A percentile compares a stretch with the other conserved stretches of the same genome.
Conservation (phyloP, 805 yeast genomes). For the Ogataea ganodermae region DNA sequence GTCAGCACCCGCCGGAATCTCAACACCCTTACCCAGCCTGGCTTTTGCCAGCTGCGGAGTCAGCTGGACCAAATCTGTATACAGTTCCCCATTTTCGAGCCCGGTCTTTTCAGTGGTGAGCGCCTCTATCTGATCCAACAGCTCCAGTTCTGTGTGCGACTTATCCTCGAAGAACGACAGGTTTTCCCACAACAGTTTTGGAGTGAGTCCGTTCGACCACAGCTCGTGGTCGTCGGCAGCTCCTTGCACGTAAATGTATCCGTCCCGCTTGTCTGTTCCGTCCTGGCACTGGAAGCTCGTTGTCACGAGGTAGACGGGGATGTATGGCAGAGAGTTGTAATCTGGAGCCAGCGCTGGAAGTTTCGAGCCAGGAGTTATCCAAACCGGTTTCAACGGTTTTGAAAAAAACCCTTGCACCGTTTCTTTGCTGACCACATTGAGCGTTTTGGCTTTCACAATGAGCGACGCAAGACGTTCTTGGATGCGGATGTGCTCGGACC, state of each 20-base stretch:
- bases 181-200: constrained; percentile 59
- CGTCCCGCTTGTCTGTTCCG: constrained; percentile 49
- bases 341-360: constrained; percentile 9
- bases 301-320: constrained; percentile 54
- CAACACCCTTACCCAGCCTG: background rate
- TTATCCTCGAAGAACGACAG: constrained; percentile 27
- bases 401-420: constrained; percentile 17
- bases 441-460: constrained; percentile 41
- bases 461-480: constrained; percentile 47
- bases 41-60: constrained; percentile 15
- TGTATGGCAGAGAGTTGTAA: constrained; percentile 31
- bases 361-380: constrained; percentile 61
- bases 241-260: constrained; percentile 78
- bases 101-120: background rate
- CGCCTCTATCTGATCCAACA: constrained; percentile 19
- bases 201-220: constrained; percentile 65
- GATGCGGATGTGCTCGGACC: constrained; percentile 59
- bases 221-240: constrained; percentile 94
- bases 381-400: constrained; percentile 63
- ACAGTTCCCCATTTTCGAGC: too few relatives aligned
- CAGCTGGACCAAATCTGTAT: constrained; percentile 6
- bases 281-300: constrained; percentile 65
- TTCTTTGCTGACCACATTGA: constrained; percentile 9
- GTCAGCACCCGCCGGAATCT: constrained; percentile 16
- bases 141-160: constrained; percentile 33